These are phyloP conservation scores for Diospyros lotus DNA, from an alignment of 148 eudicot species.

Conservation along the genomic window DNA sequence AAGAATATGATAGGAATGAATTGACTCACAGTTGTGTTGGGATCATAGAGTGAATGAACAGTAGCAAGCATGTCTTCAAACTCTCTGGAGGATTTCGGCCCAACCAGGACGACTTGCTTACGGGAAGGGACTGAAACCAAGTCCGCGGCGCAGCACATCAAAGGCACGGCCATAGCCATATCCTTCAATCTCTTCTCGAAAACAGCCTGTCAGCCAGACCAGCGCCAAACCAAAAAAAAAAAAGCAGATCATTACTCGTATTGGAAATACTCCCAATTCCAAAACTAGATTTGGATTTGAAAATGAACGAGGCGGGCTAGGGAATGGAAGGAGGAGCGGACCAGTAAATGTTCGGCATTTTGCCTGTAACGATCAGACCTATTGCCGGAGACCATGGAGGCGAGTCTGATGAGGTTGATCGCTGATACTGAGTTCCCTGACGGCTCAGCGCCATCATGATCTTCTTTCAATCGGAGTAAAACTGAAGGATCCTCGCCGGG, in stretches of 20 bases:
- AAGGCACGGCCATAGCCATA: slow-evolving; percentile 76
- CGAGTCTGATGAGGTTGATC: slow-evolving; percentile 70
- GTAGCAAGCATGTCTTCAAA: slow-evolving; percentile 64
- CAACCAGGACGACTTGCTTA: slow-evolving; percentile 84
- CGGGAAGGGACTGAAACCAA: slow-evolving; percentile 71
- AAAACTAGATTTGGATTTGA: not conserved
- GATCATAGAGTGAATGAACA: slow-evolving; percentile 68
- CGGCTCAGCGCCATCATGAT: slow-evolving; percentile 96
- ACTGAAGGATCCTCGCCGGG: slow-evolving; percentile 91
- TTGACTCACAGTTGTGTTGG: slow-evolving; percentile 59
- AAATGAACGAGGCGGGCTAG: too few relatives aligned
- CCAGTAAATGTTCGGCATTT: slow-evolving; percentile 76
- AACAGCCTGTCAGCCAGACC: slow-evolving; percentile 45
- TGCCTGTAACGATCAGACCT: slow-evolving; percentile 49
- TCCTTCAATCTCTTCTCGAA: slow-evolving; percentile 74
- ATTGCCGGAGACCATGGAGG: slow-evolving; percentile 43
- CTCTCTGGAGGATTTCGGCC: slow-evolving; percentile 35
- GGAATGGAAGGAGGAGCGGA: slow-evolving; percentile 14
- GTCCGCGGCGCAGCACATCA: slow-evolving; percentile 94
- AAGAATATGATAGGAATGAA: not conserved
- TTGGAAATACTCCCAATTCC: not conserved
- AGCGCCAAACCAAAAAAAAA: too few relatives aligned
- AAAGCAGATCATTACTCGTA: too few relatives aligned
- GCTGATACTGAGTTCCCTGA: slow-evolving; percentile 93
- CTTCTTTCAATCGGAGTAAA: slow-evolving; percentile 92